A percentile compares a stretch with the other conserved stretches of the same genome.
Conservation (phyloP, 345 rosid species). For the Sisymbrium irio region DNA sequence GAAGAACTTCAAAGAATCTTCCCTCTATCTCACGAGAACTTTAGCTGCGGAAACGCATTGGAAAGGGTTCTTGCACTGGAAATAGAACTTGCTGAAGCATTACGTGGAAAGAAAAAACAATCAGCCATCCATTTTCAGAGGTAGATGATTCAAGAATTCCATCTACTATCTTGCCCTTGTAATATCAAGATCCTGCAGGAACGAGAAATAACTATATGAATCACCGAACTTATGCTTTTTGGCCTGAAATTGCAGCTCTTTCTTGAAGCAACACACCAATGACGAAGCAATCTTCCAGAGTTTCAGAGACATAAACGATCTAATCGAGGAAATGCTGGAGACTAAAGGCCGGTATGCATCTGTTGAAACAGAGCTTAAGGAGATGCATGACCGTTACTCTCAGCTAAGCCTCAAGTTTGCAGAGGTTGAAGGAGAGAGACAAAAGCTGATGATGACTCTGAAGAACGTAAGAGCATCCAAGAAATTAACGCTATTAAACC, state of each 20-base stretch:
- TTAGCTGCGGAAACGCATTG: conserved; percentile 61
- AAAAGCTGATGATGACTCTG: conserved; percentile 94
- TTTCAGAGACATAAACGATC: conserved; percentile 87
- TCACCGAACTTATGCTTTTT: conserved; percentile 7
- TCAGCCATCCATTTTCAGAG: conserved; percentile 70
- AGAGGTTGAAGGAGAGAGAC: conserved; percentile 98
- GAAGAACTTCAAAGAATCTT: conserved; percentile 74
- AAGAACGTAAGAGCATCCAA: conserved; percentile 75
- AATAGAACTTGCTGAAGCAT: conserved; percentile 84
- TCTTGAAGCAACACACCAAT: conserved; percentile 72
- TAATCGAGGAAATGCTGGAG: conserved; percentile 80
- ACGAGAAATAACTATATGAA: neutral
- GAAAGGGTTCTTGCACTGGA: conserved; percentile 95
- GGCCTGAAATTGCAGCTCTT: conserved; percentile 57
- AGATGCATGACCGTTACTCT: conserved; percentile 94
- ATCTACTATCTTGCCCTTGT: neutral
- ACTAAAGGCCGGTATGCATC: conserved; percentile 63
- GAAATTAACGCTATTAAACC: conserved; percentile 46
- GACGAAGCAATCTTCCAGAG: conserved; percentile 89
- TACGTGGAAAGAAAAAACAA: conserved; percentile 65
- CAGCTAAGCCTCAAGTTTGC: conserved; percentile 95
- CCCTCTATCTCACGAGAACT: conserved; percentile 56
- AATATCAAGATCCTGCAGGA: conserved; percentile 4
- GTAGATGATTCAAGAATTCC: conserved; percentile 34
- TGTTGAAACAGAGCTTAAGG: conserved; percentile 78